These are phyloP conservation scores for Daldinia loculata DNA, from an alignment of 495 filamentous ascomycete species.

Conservation along the genomic window DNA sequence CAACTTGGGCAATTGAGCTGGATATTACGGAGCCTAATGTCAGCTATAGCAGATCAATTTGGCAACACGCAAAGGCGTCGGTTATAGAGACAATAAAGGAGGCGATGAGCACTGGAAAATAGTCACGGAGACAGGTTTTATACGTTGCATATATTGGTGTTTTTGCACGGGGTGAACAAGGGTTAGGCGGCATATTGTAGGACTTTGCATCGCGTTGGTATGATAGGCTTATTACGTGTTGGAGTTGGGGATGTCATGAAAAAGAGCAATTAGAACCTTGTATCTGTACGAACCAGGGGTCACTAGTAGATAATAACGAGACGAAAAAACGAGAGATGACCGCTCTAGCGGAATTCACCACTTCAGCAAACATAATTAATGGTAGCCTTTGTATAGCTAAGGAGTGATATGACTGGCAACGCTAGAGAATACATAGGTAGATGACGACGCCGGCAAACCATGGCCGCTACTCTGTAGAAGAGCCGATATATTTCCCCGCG, in stretches of 20 bases:
- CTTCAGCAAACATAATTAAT: slow-evolving; percentile 7
- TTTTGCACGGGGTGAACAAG: slow-evolving; percentile 7
- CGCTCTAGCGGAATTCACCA: slow-evolving; percentile 32
- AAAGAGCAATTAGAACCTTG: slow-evolving; percentile 20
- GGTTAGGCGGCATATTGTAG: slow-evolving; percentile 21
- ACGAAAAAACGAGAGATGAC: slow-evolving; percentile 34
- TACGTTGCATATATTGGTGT: slow-evolving; percentile 40
- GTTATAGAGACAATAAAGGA: not conserved
- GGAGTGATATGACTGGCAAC: not conserved
- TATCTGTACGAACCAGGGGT: slow-evolving; percentile 21
- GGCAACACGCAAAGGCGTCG: slow-evolving; percentile 7
- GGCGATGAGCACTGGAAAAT: not conserved
- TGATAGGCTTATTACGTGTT: slow-evolving; percentile 13
- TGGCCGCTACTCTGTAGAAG: slow-evolving; percentile 21
- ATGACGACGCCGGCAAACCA: slow-evolving; percentile 24
- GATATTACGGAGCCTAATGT: not conserved
- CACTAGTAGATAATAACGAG: slow-evolving; percentile 27
- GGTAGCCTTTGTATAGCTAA: not conserved
- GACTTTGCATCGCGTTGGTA: slow-evolving; percentile 28
- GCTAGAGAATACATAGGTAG: not conserved
- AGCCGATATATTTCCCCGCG: slow-evolving; percentile 45
- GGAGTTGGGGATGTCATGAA: slow-evolving; percentile 23
- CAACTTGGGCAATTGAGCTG: too few relatives aligned
- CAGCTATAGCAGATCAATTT: not conserved
- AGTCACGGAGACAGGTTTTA: slow-evolving; percentile 7